Base-by-base conservation (phyloP, 1,139 yeast species). In the Kurtzmaniella natalensis region DNA sequence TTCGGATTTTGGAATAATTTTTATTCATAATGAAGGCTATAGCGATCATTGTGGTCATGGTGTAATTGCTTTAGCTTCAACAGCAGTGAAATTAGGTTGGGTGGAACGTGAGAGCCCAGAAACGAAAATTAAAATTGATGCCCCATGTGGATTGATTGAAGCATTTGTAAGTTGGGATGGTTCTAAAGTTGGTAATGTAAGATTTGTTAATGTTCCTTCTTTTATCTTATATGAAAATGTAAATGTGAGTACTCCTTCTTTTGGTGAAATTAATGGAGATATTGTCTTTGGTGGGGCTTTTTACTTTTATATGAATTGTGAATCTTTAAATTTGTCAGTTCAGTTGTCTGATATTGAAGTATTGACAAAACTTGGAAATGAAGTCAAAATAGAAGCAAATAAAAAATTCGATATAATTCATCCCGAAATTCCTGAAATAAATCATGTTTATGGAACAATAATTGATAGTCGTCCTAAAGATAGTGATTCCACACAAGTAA, bases 281-380 rank as follows among this genome's bases (percentile, higher is more conserved):
- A 43, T 49, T 25, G 51, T 45, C 1, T 49, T 46, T 29, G 48
- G 48, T 28, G 54, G 54, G 7, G 54, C 51, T 5, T 46, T 48
- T 32, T 47, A 49, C 31, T 48, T 36, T 32, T 47, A 47, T 25
- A 38, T 40, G 1, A 35, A 35, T 22, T 36, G 48, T 8, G 33
- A 27, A 10, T 36, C 48, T 2, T 42, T 40, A 10, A 47, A 42
- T 25, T 9, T 31, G 22, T 13, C 17, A n/a, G 30, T 25, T n/a
- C 17, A 31, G 5, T 18, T 25, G 8, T 26, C 30, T 8, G 19
- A 31, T 8, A 43, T 49, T 3, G 40, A 35, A 8, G n/a, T 15
- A 5, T 21, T 49, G 6, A 33, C 37, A 22, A 34, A 40, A 10
- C 24, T 49, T 4, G 53, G 53, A 0, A 32, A n/a, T 17, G 51